Conservation (phyloP, 768 basidiomycete genomes). For the Naganishia vishniacii region DNA sequence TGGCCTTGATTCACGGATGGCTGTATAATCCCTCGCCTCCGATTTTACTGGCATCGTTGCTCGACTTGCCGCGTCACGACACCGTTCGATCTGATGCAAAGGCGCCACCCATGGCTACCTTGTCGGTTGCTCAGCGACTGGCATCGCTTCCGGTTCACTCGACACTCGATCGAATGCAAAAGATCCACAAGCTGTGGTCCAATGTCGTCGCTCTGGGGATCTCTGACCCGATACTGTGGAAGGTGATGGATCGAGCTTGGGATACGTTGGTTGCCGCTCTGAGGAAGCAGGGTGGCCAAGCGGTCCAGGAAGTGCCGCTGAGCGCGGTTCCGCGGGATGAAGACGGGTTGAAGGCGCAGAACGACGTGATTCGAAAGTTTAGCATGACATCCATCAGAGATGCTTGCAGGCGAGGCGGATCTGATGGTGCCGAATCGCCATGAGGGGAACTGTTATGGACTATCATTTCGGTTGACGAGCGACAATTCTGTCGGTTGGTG, state of each 20-base stretch:
- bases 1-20: conserved; percentile 20
- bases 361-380: conserved; percentile 14
- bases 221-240: conserved; percentile 63
- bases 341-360: neutral
- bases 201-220: conserved; percentile 68
- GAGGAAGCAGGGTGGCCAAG: neutral
- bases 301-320: neutral
- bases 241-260: conserved; percentile 64
- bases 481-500: no score
- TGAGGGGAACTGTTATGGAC: no score
- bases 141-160: conserved; percentile 11
- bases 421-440: neutral
- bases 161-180: conserved; percentile 10
- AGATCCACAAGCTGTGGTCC: conserved; percentile 64
- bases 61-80: conserved; percentile 5
- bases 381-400: conserved; percentile 15
- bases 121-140: neutral
- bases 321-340: neutral
- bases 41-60: conserved; percentile 13
- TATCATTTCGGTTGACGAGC: no score
- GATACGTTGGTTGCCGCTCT: conserved; percentile 4
- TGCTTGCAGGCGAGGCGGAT: neutral
- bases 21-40: conserved; percentile 22
- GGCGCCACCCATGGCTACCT: neutral
- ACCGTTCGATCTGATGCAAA: neutral